Evolutionary conservation across 768 basidiomycete species (phyloP).

Genomic region (Coprinellus aureogranulatus): DNA sequence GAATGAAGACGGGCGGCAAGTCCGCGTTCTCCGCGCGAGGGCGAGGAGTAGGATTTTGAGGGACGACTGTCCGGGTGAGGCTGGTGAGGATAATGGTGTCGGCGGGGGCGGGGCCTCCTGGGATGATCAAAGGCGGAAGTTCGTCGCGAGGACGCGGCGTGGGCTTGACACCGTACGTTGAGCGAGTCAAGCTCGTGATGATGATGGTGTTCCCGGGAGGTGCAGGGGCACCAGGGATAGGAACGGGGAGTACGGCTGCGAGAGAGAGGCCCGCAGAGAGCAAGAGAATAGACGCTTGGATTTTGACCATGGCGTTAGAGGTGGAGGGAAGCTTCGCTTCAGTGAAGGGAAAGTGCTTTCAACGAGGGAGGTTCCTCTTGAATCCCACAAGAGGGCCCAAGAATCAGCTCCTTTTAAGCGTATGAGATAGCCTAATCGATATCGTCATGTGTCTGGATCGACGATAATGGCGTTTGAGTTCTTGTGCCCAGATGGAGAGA

Average conservation of each 20-base stretch:
- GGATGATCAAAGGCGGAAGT: not conserved
- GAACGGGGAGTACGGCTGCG: not conserved
- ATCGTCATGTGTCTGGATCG: conserved; percentile 5
- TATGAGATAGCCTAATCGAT: not conserved
- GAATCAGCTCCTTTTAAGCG: conserved; percentile 5
- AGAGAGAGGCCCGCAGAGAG: not conserved
- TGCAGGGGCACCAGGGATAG: not conserved
- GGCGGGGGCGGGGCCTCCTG: not conserved
- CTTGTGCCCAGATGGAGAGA: not conserved
- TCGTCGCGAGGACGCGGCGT: not conserved
- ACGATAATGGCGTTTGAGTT: not conserved
- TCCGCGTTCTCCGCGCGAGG: not conserved
- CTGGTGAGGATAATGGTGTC: conserved; percentile 5
- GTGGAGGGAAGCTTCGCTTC: not conserved
- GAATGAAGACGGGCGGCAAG: not conserved
- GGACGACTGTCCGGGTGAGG: not conserved
- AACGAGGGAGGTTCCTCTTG: not conserved
- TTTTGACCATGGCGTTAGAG: not conserved
- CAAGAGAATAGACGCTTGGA: not conserved
- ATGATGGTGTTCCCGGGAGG: not conserved
- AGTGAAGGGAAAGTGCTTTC: not conserved
- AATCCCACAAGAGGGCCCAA: not conserved
- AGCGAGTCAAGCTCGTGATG: conserved; percentile 1
- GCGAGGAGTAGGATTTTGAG: not conserved
- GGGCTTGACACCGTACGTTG: not conserved